Evolutionary conservation across 345 rosid genomes (phyloP).

Genomic region (Ceriops tagal): DNA sequence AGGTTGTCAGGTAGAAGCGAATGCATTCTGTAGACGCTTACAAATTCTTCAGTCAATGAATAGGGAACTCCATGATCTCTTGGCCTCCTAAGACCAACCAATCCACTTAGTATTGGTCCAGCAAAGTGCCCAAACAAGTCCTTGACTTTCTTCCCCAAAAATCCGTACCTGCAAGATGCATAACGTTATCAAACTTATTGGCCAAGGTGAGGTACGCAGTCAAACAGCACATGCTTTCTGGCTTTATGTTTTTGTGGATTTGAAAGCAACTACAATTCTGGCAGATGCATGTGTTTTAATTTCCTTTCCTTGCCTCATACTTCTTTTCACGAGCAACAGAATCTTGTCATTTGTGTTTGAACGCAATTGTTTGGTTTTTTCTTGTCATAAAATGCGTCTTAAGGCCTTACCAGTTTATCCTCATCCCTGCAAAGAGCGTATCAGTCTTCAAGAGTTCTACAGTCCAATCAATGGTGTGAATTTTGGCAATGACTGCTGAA

Average conservation of each 20-base stretch:
- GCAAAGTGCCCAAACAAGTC: conserved; percentile 51
- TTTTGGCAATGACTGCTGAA: conserved; percentile 74
- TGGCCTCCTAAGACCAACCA: conserved; percentile 67
- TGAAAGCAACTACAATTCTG: background rate
- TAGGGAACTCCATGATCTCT: conserved; percentile 78
- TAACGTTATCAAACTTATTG: too few species aligned
- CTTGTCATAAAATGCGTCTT: background rate
- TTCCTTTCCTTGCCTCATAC: too few species aligned
- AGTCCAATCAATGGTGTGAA: conserved; percentile 89
- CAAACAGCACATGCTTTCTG: too few species aligned
- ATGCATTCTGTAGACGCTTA: conserved; percentile 72
- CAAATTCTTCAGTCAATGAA: conserved; percentile 70
- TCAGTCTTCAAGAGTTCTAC: conserved; percentile 67
- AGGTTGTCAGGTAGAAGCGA: conserved; percentile 59
- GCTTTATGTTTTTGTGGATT: background rate
- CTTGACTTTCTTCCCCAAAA: conserved; percentile 66
- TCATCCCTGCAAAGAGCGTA: conserved; percentile 66
- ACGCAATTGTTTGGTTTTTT: too few species aligned
- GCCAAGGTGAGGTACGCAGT: background rate
- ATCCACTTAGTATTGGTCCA: conserved; percentile 58
- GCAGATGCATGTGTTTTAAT: too few species aligned
- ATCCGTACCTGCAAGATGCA: conserved; percentile 43
- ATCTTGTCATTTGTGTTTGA: too few species aligned
- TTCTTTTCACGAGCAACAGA: too few species aligned
- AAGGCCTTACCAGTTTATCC: conserved; percentile 53